Conservation (phyloP, 768 basidiomycete species). For the Russula sp. region DNA sequence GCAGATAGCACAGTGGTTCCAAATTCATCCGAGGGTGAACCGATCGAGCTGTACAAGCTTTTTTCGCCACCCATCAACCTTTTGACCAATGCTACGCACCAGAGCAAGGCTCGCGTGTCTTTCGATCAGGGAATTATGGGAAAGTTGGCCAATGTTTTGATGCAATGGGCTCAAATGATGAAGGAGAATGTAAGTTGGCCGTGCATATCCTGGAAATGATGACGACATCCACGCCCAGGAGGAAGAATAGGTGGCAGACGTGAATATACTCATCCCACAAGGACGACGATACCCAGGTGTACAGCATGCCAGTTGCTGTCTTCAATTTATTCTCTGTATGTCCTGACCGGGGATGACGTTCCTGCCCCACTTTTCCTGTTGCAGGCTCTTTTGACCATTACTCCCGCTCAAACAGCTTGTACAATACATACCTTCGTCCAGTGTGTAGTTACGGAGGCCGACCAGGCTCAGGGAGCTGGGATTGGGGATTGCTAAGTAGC, state of each 20-base stretch:
- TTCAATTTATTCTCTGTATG: slow-evolving; percentile 77
- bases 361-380: neutral
- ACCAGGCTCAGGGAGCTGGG: slow-evolving; percentile 48
- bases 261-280: slow-evolving; percentile 95
- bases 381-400: slow-evolving; percentile 55
- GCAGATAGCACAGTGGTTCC: slow-evolving; percentile 50
- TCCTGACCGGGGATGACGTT: slow-evolving; percentile 8
- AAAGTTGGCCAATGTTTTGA: slow-evolving; percentile 47
- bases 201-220: neutral
- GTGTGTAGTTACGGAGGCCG: slow-evolving; percentile 52
- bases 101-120: slow-evolving; percentile 61
- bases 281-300: slow-evolving; percentile 81
- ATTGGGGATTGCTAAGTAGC: slow-evolving; percentile 54
- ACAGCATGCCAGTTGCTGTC: slow-evolving; percentile 77
- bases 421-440: slow-evolving; percentile 51
- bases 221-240: slow-evolving; percentile 45
- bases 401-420: slow-evolving; percentile 43
- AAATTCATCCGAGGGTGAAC: slow-evolving; percentile 66
- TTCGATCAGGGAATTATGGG: slow-evolving; percentile 46
- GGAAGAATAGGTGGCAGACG: slow-evolving; percentile 83
- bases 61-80: slow-evolving; percentile 80
- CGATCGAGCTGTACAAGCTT: slow-evolving; percentile 69
- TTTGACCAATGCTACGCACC: slow-evolving; percentile 56
- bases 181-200: slow-evolving; percentile 65
- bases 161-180: slow-evolving; percentile 82